Evolutionary conservation across 2,329 filamentous ascomycete species (phyloP).

Genomic region (Fusarium bactridioides): DNA sequence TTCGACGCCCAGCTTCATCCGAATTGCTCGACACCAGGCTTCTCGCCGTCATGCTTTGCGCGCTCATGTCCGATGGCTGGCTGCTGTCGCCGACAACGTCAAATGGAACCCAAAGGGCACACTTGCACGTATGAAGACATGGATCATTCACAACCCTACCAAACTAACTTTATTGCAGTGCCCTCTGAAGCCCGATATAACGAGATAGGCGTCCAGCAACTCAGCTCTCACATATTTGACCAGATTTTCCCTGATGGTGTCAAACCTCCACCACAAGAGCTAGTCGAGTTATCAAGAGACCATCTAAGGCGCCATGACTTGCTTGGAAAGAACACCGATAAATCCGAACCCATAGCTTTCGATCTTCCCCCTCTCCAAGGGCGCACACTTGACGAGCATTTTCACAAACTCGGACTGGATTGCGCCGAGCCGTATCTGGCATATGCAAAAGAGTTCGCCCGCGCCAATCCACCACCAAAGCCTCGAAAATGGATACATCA

Average conservation of each 20-base stretch:
- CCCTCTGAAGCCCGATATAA: conserved; percentile 76
- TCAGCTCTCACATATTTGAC: conserved; percentile 81
- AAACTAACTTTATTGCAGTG: conserved; percentile 44
- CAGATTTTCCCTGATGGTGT: conserved; percentile 77
- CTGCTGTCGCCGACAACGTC: conserved; percentile 43
- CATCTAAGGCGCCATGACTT: conserved; percentile 88
- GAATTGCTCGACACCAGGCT: conserved; percentile 59
- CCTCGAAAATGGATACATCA: conserved; percentile 76
- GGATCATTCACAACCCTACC: neutral
- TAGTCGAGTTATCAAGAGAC: conserved; percentile 81
- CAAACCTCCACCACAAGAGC: conserved; percentile 68
- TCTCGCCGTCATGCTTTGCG: conserved; percentile 49
- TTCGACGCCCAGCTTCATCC: conserved; percentile 57
- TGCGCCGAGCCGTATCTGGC: conserved; percentile 84
- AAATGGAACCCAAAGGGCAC: conserved; percentile 35
- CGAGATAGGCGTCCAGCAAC: conserved; percentile 92
- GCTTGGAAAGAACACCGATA: conserved; percentile 88
- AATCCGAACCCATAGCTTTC: conserved; percentile 78
- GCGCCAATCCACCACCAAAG: conserved; percentile 64
- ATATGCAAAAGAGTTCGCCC: conserved; percentile 77
- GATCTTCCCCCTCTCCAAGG: conserved; percentile 84
- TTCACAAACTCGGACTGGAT: conserved; percentile 85
- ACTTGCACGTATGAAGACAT: conserved; percentile 52
- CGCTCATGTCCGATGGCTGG: conserved; percentile 55
- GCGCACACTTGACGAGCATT: conserved; percentile 88